Evolutionary conservation across 345 rosid species (phyloP).

Genomic region (Camelina sativa): DNA sequence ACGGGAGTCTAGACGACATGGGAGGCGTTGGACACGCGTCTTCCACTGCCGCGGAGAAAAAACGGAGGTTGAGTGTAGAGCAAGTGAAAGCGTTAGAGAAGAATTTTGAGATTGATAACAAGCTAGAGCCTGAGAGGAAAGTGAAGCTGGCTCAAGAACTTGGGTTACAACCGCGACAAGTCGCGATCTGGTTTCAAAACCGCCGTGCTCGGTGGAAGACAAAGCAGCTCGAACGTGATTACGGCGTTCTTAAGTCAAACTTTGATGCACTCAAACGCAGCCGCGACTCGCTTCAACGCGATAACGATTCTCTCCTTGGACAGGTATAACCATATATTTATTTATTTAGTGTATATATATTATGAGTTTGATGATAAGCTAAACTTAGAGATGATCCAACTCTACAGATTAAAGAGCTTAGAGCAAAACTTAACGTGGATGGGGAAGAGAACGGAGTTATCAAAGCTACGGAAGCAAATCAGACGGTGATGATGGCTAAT

Average conservation of each 20-base stretch:
- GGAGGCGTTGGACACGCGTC: slow-evolving; percentile 45
- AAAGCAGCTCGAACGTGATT: slow-evolving; percentile 83
- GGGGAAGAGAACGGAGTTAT: slow-evolving; percentile 16
- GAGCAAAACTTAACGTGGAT: slow-evolving; percentile 36
- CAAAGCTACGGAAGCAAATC: slow-evolving; percentile 14
- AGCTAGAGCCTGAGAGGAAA: slow-evolving; percentile 86
- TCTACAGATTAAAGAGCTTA: slow-evolving; percentile 38
- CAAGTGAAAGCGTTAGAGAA: slow-evolving; percentile 90
- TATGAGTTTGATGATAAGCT: neutral
- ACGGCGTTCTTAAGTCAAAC: slow-evolving; percentile 58
- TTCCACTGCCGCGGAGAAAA: slow-evolving; percentile 59
- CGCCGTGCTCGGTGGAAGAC: slow-evolving; percentile 94
- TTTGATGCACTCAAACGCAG: slow-evolving; percentile 67
- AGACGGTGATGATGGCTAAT: neutral
- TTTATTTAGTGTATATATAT: no score
- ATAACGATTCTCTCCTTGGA: slow-evolving; percentile 74
- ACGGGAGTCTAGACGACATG: slow-evolving; percentile 41
- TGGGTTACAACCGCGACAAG: slow-evolving; percentile 82
- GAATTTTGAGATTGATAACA: slow-evolving; percentile 83
- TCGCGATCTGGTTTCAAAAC: slow-evolving; percentile 93
- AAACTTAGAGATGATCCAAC: neutral
- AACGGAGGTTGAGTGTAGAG: slow-evolving; percentile 68
- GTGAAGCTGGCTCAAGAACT: slow-evolving; percentile 82
- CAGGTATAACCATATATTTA: slow-evolving; percentile 62
- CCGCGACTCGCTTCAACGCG: slow-evolving; percentile 69